phyloP scores from a whole-genome alignment of 768 basidiomycete genomes.

The Leccinum olivaceopallidum region DNA sequence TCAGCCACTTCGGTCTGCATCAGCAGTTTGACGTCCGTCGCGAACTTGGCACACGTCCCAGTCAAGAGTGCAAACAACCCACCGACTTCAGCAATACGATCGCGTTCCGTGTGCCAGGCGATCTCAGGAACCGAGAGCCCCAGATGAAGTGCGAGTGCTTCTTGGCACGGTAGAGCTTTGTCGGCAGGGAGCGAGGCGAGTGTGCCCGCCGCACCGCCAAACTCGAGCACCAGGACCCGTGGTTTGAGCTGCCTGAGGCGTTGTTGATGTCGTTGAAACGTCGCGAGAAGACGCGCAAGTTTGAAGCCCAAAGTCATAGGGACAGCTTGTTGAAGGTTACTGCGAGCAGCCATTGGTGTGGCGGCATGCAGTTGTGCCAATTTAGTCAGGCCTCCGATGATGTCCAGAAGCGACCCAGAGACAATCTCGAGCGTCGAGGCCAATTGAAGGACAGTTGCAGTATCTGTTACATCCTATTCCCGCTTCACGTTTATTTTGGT shows the following conservation, averaged over 20 bases:
- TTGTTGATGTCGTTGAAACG: constrained; percentile 41
- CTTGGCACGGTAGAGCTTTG: constrained; percentile 29
- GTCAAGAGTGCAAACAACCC: constrained; percentile 46
- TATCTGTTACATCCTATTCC: constrained; percentile 48
- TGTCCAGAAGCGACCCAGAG: constrained; percentile 29
- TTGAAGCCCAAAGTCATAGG: constrained; percentile 50
- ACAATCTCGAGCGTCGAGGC: constrained; percentile 39
- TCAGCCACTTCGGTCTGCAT: constrained; percentile 51
- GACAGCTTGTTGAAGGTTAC: constrained; percentile 50
- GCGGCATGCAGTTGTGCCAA: constrained; percentile 35
- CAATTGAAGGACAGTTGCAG: constrained; percentile 44
- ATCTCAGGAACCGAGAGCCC: constrained; percentile 28
- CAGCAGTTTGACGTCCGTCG: constrained; percentile 44
- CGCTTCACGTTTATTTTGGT: neutral
- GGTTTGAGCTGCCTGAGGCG: constrained; percentile 38
- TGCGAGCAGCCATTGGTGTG: constrained; percentile 47
- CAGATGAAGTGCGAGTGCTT: constrained; percentile 18
- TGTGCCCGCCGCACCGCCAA: constrained; percentile 48
- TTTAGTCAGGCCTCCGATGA: constrained; percentile 30
- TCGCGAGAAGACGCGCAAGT: constrained; percentile 43
- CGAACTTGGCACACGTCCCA: constrained; percentile 48
- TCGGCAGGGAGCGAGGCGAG: constrained; percentile 44
- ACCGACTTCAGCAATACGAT: constrained; percentile 44
- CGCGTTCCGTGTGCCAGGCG: constrained; percentile 44
- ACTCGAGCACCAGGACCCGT: constrained; percentile 43